Conservation (phyloP, 495 filamentous ascomycete genomes). For the Penicillium parvum region DNA sequence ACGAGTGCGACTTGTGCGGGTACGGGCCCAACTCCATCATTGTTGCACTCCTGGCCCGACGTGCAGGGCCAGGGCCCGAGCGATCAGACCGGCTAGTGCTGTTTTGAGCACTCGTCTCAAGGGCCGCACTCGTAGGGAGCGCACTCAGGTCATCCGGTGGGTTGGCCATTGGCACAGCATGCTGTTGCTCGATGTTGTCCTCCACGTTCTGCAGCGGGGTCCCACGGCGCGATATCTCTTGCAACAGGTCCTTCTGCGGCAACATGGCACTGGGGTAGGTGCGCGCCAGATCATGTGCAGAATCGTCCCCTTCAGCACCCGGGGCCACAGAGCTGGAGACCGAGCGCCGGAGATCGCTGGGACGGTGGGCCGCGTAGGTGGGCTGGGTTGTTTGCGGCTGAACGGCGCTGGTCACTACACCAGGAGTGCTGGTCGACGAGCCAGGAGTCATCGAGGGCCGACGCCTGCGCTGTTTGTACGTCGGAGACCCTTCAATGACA, state of each 20-base stretch:
- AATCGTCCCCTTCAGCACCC: constrained; percentile 71
- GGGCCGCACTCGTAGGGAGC: constrained; percentile 59
- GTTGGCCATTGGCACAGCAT: constrained; percentile 57
- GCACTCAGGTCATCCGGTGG: constrained; percentile 62
- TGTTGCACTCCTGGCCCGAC: constrained; percentile 89
- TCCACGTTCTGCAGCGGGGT: constrained; percentile 82
- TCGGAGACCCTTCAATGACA: constrained; percentile 94
- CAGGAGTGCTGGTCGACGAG: constrained; percentile 59
- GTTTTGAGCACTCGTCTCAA: constrained; percentile 53
- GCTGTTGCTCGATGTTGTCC: constrained; percentile 67
- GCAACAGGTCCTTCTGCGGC: constrained; percentile 73
- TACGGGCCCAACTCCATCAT: constrained; percentile 96
- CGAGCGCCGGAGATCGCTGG: constrained; percentile 85
- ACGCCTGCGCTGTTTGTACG: constrained; percentile 93
- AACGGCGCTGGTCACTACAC: constrained; percentile 31
- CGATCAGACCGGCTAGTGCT: constrained; percentile 61
- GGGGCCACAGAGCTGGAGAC: constrained; percentile 87
- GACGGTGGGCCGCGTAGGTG: constrained; percentile 60
- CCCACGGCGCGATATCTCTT: constrained; percentile 79
- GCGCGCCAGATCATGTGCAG: constrained; percentile 57
- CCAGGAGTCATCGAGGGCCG: constrained; percentile 85
- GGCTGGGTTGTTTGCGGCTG: constrained; percentile 35
- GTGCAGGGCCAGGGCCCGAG: constrained; percentile 64
- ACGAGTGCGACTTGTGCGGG: constrained; percentile 95
- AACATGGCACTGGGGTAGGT: constrained; percentile 62